Evolutionary conservation across 768 basidiomycete genomes (phyloP).

Genomic region (Tricholoma furcatifolium): DNA sequence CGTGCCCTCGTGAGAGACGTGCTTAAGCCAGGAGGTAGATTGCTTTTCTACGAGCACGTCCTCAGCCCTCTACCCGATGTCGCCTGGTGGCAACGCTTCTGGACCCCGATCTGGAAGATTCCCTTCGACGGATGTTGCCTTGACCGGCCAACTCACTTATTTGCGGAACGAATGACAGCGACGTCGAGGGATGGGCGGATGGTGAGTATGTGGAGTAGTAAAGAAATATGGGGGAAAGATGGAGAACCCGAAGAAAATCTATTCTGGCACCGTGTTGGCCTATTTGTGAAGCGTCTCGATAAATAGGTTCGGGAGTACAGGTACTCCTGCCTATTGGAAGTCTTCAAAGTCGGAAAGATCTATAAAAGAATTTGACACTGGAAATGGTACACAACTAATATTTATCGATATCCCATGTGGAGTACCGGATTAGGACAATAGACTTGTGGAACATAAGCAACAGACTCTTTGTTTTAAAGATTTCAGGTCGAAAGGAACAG

Average conservation of each 20-base stretch:
- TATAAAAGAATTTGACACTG: too few species aligned
- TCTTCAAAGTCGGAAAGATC: not conserved
- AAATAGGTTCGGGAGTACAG: too few species aligned
- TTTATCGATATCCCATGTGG: too few species aligned
- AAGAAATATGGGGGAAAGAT: conserved; percentile 42
- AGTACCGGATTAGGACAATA: too few species aligned
- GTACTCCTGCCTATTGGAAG: too few species aligned
- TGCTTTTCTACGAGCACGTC: conserved; percentile 73
- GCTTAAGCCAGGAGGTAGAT: conserved; percentile 58
- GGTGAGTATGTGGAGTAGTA: conserved; percentile 47
- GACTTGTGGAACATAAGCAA: too few species aligned
- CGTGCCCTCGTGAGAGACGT: conserved; percentile 43
- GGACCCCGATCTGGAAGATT: conserved; percentile 65
- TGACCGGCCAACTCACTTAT: conserved; percentile 53
- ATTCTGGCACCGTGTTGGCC: not conserved
- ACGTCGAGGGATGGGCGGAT: conserved; percentile 23
- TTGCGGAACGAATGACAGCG: conserved; percentile 29
- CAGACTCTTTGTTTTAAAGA: too few species aligned
- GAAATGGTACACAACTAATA: too few species aligned
- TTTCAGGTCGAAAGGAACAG: not conserved
- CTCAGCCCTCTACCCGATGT: conserved; percentile 48
- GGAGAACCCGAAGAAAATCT: conserved; percentile 49
- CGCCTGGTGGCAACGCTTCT: conserved; percentile 68
- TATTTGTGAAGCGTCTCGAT: too few species aligned
- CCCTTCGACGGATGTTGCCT: conserved; percentile 62